Base-by-base conservation (phyloP, 2,329 filamentous ascomycete species). In the Cytospora chrysosperma region DNA sequence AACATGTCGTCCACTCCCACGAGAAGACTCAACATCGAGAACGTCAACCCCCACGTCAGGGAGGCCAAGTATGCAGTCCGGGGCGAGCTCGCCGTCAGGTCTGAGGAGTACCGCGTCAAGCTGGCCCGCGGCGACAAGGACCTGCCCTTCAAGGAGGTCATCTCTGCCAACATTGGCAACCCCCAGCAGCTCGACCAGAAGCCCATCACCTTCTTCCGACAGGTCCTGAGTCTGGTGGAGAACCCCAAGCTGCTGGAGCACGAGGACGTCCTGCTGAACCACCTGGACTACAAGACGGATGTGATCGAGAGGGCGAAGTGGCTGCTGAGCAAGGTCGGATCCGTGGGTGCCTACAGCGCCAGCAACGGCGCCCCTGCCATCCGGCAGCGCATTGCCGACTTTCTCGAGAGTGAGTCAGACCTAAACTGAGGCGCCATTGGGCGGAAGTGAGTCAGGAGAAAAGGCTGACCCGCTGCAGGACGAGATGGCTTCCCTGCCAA, bases 131-230 rank as follows among this genome's bases (percentile, higher is more conserved):
- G 84, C 70, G 82, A 76, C 69, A 76, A 72, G 64, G 75, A 76
- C 72, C 83, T 98, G 57, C 94, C 95, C 56, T 99, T 99, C 77
- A 83, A 91, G 71, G 85, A 92, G 65, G 89, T 99, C 77, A 94
- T 99, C 79, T 93, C 91, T 67, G 95, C 95, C 78, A 99, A 99
- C 81, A 99, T 99, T 73, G 95, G 95, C 74, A 99, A 99, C 82
- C 95, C 95, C 4, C 95, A 99, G 79, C 95, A 99, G 80, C 87
- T 99, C 67, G 95, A 97, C 79, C 95, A 99, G 84, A 96, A 98
- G 83, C 95, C 95, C 72, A 94, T 99, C 72, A 99, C 95, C 70
- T 99, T 97, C 84, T 97, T 99, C 87, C 89, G 95, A 70, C 94
- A 99, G 80, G 95, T 99, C 30, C 85, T 95, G 72, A 96, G 92